These are phyloP conservation scores for Platismatia glauca DNA, from an alignment of 495 filamentous ascomycete genomes.

Conservation along the genomic window DNA sequence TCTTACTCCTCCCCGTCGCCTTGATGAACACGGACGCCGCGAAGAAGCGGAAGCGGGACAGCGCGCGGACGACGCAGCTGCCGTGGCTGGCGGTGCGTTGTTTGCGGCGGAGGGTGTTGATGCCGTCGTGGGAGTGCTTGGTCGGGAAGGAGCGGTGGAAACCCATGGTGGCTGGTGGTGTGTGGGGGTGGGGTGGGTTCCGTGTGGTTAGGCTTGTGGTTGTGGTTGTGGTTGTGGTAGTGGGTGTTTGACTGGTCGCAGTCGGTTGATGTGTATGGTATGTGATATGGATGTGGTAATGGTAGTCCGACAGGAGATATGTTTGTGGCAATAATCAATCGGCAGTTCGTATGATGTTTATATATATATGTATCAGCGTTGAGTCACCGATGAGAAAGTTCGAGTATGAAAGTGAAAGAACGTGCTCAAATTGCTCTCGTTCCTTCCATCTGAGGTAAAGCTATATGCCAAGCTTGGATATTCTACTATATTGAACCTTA, in stretches of 20 bases:
- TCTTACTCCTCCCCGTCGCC: background rate
- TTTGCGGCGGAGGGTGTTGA: background rate
- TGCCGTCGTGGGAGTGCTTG: background rate
- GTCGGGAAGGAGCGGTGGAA: background rate
- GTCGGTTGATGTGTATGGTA: background rate
- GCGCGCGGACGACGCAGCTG: background rate
- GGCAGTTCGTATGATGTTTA: background rate
- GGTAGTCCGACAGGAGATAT: background rate
- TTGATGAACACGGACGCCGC: background rate
- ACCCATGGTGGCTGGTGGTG: background rate
- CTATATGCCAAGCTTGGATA: background rate
- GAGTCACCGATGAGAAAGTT: background rate
- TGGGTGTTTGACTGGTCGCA: background rate
- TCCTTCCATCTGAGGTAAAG: background rate
- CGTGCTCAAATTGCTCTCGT: background rate
- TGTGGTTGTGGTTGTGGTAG: background rate
- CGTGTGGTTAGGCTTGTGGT: background rate
- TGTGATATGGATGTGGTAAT: background rate
- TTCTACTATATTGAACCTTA: background rate
- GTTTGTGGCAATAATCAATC: background rate
- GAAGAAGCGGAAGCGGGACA: background rate
- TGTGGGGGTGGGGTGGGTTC: background rate
- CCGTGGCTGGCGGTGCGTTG: background rate
- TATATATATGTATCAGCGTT: background rate
- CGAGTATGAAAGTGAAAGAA: background rate